Evolutionary conservation across 2,329 filamentous ascomycete genomes (phyloP), one percentile per base, ranked within the genome.

Genomic region (Colletotrichum trifolii): DNA sequence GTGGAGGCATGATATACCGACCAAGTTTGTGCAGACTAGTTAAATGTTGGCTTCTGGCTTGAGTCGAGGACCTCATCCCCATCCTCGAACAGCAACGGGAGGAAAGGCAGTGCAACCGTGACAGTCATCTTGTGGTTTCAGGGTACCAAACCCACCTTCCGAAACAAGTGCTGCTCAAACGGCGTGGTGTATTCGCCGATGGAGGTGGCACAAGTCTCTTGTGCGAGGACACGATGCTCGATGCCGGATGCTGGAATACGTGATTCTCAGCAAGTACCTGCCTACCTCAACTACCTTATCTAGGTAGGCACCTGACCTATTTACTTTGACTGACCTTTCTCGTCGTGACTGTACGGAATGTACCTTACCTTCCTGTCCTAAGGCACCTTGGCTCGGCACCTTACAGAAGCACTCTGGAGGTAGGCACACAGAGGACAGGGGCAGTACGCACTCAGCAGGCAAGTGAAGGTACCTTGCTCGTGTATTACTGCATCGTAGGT

Each of bases 111-210:
- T 62, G 52, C 46, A 15, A 48, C 52, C 40, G 34, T 64, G 8
- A 54, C 62, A 39, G 50, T 25, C 34, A 36, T 61, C 58, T 62
- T 48, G 57, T 48, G 57, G 62, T 65, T 65, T 65, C 62, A 62
- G 52, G 55, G 15, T 35, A 47, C 46, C 36, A 39, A 53, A 12
- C 52, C 46, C 62, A 65, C 62, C 50, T 65, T 47, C 57, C 62
- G 52, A 65, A 65, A 65, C 36, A 53, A 56, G 52, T 40, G 47
- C 58, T 56, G 25, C 52, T 53, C 42, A 39, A 45, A 47, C n/a
- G 52, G 50, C 67, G 61, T 69, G 67, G 66, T 68, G 58, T 66
- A 60, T 68, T 68, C 67, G 38, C 67, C 67, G 67, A 68, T 60
- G 36, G 40, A 40, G 39, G 54, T 64, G 60, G 66, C 49, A 67